These are phyloP conservation scores for Diaporthe destruens DNA, from an alignment of 2,329 filamentous ascomycete genomes.

Conservation along the genomic window DNA sequence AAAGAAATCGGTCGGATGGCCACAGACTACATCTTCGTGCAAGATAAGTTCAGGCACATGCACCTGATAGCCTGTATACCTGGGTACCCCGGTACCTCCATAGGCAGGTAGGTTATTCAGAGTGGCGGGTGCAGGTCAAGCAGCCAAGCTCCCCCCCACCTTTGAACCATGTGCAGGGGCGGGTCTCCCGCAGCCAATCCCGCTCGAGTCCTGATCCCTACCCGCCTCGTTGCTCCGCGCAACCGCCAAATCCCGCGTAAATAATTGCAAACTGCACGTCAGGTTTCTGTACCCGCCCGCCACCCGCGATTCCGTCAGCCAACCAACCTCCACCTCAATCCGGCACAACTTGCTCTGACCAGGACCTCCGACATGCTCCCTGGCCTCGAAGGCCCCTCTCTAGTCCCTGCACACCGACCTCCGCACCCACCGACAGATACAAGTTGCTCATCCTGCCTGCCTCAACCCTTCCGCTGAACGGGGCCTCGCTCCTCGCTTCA, in stretches of 20 bases:
- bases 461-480: conserved; percentile 40
- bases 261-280: conserved; percentile 36
- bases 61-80: too few relatives aligned
- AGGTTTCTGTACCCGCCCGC: not conserved
- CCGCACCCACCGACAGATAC: conserved; percentile 9
- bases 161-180: not conserved
- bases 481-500: conserved; percentile 43
- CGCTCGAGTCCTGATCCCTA: not conserved
- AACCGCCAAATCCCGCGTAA: conserved; percentile 34
- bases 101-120: not conserved
- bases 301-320: conserved; percentile 8
- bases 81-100: too few relatives aligned
- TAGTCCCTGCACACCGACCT: conserved; percentile 11
- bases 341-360: conserved; percentile 24
- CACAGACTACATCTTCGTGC: not conserved
- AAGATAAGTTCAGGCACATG: not conserved
- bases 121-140: not conserved
- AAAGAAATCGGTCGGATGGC: not conserved
- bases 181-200: conserved; percentile 18
- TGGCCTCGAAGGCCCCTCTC: conserved; percentile 15
- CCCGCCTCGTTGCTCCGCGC: conserved; percentile 26
- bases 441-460: conserved; percentile 43
- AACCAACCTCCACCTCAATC: conserved; percentile 32
- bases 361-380: not conserved
- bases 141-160: conserved; percentile 15